Percentiles rank a stretch among this genome's conserved stretches.
Evolutionary conservation across 768 basidiomycete genomes (phyloP).

Genomic region (Phylloporus rhodoxanthus): DNA sequence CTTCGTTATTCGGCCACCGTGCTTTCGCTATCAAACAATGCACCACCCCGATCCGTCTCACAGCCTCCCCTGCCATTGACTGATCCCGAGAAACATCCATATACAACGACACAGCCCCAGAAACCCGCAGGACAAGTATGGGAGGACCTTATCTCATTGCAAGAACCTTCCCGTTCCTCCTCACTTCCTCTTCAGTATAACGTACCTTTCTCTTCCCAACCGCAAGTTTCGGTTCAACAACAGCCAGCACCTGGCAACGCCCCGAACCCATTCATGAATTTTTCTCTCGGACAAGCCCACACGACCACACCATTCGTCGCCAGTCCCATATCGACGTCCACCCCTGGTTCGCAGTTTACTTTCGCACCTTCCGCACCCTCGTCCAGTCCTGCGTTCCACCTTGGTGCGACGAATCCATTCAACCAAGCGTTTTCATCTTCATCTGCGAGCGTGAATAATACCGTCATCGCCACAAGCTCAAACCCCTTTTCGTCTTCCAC

Average conservation of each 20-base stretch:
- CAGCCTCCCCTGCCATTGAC: constrained; percentile 29
- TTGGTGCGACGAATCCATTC: constrained; percentile 17
- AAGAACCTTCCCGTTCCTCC: constrained; percentile 32
- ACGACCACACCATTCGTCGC: background rate
- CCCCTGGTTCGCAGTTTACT: constrained; percentile 1
- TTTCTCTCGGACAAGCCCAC: constrained; percentile 8
- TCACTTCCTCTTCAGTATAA: constrained; percentile 44
- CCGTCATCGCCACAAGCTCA: constrained; percentile 1
- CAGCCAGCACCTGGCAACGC: constrained; percentile 1
- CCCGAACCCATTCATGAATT: constrained; percentile 20
- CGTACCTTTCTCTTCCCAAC: constrained; percentile 12
- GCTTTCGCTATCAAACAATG: constrained; percentile 12
- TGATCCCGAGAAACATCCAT: constrained; percentile 12
- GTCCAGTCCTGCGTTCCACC: constrained; percentile 12
- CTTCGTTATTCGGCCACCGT: constrained; percentile 12
- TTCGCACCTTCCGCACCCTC: constrained; percentile 3
- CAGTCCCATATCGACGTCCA: constrained; percentile 7
- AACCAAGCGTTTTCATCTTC: constrained; percentile 6
- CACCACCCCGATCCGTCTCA: constrained; percentile 26
- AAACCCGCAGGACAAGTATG: constrained; percentile 40
- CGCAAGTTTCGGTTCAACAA: constrained; percentile 9
- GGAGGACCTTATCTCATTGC: constrained; percentile 52
- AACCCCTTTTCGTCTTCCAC: constrained; percentile 15
- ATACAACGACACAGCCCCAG: constrained; percentile 8
- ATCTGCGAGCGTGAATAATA: background rate